phyloP scores from a whole-genome alignment of 1,139 yeast species.

The Kodamaea alishanica region DNA sequence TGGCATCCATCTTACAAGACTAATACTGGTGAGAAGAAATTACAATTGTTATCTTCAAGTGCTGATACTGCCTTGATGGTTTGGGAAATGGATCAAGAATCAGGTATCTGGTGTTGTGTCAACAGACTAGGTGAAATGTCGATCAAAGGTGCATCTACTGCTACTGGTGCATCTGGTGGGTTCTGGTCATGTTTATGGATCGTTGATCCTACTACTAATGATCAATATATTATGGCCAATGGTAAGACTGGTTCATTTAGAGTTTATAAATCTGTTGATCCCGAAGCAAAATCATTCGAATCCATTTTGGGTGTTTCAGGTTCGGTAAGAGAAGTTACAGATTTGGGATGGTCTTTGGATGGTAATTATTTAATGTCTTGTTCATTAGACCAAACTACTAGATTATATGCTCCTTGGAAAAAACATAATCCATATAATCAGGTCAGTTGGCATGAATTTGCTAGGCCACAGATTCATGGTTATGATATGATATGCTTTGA shows the following conservation, averaged over 20 bases:
- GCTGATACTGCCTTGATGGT: slow-evolving; percentile 93
- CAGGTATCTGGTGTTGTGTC: slow-evolving; percentile 89
- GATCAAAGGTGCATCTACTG: slow-evolving; percentile 95
- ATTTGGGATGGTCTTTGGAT: slow-evolving; percentile 68
- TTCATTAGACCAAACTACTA: slow-evolving; percentile 87
- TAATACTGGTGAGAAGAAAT: slow-evolving; percentile 24
- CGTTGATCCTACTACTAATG: slow-evolving; percentile 28
- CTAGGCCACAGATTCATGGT: slow-evolving; percentile 97
- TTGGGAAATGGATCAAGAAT: slow-evolving; percentile 87
- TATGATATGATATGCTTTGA: slow-evolving; percentile 91
- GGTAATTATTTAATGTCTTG: slow-evolving; percentile 74
- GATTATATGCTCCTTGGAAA: slow-evolving; percentile 70
- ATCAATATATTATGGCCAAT: slow-evolving; percentile 63
- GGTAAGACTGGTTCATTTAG: slow-evolving; percentile 95
- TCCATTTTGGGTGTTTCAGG: slow-evolving; percentile 72
- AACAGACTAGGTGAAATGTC: slow-evolving; percentile 87
- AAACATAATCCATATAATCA: slow-evolving; percentile 1
- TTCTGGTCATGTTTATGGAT: slow-evolving; percentile 92
- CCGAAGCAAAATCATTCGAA: slow-evolving; percentile 42
- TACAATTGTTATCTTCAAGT: slow-evolving; percentile 74
- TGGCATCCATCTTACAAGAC: slow-evolving; percentile 60
- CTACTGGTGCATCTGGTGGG: slow-evolving; percentile 98
- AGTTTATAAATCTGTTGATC: slow-evolving; percentile 51
- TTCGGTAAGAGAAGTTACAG: slow-evolving; percentile 69
- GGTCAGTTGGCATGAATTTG: slow-evolving; percentile 81